Base-by-base conservation (phyloP, 495 filamentous ascomycete species). In the Penicillium odoratum region DNA sequence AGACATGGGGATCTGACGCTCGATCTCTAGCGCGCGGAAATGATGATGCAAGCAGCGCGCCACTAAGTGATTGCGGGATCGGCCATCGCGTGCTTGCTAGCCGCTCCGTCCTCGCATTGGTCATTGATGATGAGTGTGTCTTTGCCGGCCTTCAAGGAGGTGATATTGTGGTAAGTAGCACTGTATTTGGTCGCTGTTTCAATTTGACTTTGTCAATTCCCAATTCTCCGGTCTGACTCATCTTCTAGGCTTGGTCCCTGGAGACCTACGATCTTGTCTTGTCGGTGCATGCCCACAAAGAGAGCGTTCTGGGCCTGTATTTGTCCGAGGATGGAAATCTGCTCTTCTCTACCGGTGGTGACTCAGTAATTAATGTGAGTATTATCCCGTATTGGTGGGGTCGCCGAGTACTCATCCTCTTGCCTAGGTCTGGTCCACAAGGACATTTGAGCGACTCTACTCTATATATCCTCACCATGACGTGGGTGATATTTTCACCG, bases 391-490 rank as follows among this genome's bases (percentile, higher is more conserved):
- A 21, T 7, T 5, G 25, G 25, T 25, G 16, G 10, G 10, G 15
- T 18, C 25, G 28, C 21, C 7, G 10, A 31, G n/a, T 33, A 42
- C 43, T 62, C 51, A 63, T 68, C 15, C 61, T 45, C 16, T 30
- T 15, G 29, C 69, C 62, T 52, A 88, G 84, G 84, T 88, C n/a
- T 89, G 87, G 86, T 76, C 75, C 55, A 81, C 83, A 4, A 65
- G 72, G 16, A 83, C 78, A n/a, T 85, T 88, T 61, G 73, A 77
- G 38, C 79, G 83, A n/a, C 75, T 93, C 0, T 96, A 92, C 74
- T 89, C 92, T 33, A 91, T 98, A 57, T 95, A 96, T 73, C 94
- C 91, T 31, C 89, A 87, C 36, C 93, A 93, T 71, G 95, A 98
- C 66, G 92, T 97, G 30, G 94, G 94, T 48, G 94, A 98, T 71